These are phyloP conservation scores for Crithidia sp. DNA, from an alignment of 208 protist genomes.

Conservation along the genomic window DNA sequence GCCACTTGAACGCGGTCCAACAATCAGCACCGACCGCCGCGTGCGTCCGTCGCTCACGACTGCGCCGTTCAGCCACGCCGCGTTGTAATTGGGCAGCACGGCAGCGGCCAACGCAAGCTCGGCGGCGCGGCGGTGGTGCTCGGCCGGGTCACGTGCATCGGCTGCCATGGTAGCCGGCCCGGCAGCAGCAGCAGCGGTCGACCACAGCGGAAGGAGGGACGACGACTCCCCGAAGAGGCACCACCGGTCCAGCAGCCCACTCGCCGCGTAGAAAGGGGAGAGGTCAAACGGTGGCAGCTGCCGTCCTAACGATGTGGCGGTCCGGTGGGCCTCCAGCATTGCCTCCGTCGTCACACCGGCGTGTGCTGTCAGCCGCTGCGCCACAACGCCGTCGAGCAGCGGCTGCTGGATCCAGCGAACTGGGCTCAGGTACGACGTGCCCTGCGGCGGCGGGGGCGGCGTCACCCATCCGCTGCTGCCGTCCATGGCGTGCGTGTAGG, in stretches of 20 bases:
- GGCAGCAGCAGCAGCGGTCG: not conserved
- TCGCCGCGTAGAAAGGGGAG: constrained; percentile 70
- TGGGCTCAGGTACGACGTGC: constrained; percentile 15
- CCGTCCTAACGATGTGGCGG: constrained; percentile 33
- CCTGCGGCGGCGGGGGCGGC: not conserved
- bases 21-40: constrained; percentile 50
- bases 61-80: constrained; percentile 66
- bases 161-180: not conserved
- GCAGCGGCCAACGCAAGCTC: constrained; percentile 50
- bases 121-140: constrained; percentile 36
- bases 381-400: constrained; percentile 72
- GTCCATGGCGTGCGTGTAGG: constrained; percentile 26
- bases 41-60: constrained; percentile 45
- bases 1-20: constrained; percentile 57
- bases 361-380: constrained; percentile 61
- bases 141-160: not conserved
- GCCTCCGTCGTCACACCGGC: constrained; percentile 40
- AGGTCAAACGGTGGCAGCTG: constrained; percentile 48
- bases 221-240: constrained; percentile 63
- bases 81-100: constrained; percentile 43
- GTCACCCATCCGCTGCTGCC: not conserved
- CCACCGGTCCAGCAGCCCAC: constrained; percentile 64
- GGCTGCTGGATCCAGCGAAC: constrained; percentile 65
- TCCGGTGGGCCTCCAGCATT: constrained; percentile 39
- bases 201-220: constrained; percentile 8